Base-by-base conservation (phyloP, 768 basidiomycete genomes). In the Rickenella mellea region DNA sequence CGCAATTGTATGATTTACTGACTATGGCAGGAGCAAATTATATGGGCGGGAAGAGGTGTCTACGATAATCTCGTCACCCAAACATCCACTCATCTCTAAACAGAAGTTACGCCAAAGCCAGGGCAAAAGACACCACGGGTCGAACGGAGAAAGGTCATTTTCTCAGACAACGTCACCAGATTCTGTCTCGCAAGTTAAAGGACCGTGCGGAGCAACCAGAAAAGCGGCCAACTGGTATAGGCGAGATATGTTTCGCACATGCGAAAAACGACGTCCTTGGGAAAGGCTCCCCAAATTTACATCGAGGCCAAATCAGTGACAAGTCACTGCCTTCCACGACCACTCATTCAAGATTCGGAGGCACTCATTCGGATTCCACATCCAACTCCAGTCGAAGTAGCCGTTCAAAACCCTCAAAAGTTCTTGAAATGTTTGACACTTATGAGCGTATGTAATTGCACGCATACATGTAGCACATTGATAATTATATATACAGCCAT, bases 11-110 rank as follows among this genome's bases (percentile, higher is more conserved):
- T n/a, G n/a, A n/a, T n/a, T n/a, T n/a, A 32, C 30, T 38, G 38
- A 49, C 5, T 40, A 80, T 82, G 80, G 61, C 62, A 17, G 81
- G 82, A 5, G 82, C 80, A 24, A 84, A 84, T 51, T 84, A 83
- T 47, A 83, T 81, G 80, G 82, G 82, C 19, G 82, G 82, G 10
- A 80, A 74, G 62, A 68, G 78, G 81, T 78, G 37, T 27, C 58
- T 15, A 28, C 33, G 17, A 27, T 40, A 43, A 27, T n/a, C 22
- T 10, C 14, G 8, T 38, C 22, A 22, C 11, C 7, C 38, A 31
- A 5, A 25, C 17, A 26, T 8, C 30, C 19, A 27, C 35, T 30
- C 9, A 15, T 25, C 35, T 26, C n/a, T 42, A 28, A 20, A 17
- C 11, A 84, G 83, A 51, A 83, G 75, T 51, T 65, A 67, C 1